Evolutionary conservation across 2,329 filamentous ascomycete species (phyloP), one percentile per base, ranked within the genome.

Genomic region (Neophaeococcomyces mojaviensis): DNA sequence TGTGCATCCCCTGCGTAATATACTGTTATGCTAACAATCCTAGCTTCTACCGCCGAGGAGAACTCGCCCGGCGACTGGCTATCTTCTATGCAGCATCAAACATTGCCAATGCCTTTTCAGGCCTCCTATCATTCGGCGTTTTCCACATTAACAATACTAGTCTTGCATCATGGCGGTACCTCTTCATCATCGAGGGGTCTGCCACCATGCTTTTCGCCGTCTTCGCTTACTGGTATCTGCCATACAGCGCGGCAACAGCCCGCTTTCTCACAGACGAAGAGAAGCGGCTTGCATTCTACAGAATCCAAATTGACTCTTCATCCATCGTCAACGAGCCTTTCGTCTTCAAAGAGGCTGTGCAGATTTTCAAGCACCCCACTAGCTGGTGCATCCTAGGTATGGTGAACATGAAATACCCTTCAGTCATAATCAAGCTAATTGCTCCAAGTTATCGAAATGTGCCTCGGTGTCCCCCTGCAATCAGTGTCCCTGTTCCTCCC

Each of bases 61-160:
- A 88, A 60, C 73, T 88, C 2, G 83, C 82, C 4, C 71, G 83
- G 7, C 77, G 84, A 2, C 69, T 87, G 1, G 82, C 82, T 30
- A 67, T 87, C 48, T 88, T 88, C 66, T 89, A 88, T 55, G 85
- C 84, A 0, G 84, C 84, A 0, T 81, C 77, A 19, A 85, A 83
- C 57, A 84, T 89, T 48, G 84, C 85, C 18, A 80, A 78, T 47
- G 81, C 80, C 2, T 84, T 83, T 55, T 74, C 73, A 0, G 78
- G 78, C 3, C 63, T 82, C 1, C 66, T 81, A 12, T 70, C 78
- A 0, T 81, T 76, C 48, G 78, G 74, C 3, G 74, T 79, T 5
- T 84, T 83, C 60, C 77, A 78, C 20, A 77, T 79, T 55, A 53
- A 72, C 31, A 60, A 64, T 35, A 69, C 68, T 0, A 61, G 64